phyloP scores from a whole-genome alignment of 2,329 filamentous ascomycete genomes.

The Esteya vermicola region DNA sequence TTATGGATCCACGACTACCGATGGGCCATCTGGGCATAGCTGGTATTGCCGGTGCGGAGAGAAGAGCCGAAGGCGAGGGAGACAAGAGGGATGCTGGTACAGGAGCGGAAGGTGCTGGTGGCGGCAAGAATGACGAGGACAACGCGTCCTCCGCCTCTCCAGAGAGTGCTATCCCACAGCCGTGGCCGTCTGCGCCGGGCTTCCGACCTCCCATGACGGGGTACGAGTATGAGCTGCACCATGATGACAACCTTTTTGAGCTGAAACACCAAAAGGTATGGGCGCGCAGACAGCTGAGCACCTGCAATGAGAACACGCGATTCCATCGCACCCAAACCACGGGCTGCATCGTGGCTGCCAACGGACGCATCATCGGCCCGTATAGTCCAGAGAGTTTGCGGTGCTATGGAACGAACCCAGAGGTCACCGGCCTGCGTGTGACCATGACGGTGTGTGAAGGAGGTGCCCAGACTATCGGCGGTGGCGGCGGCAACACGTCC shows the following conservation, averaged over 20 bases:
- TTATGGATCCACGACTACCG: no score
- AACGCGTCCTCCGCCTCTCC: neutral
- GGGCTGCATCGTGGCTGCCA: constrained; percentile 9
- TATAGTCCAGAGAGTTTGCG: constrained; percentile 9
- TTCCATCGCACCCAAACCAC: constrained; percentile 11
- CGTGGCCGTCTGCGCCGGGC: constrained; percentile 1
- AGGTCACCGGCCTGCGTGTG: constrained; percentile 9
- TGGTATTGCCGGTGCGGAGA: no score
- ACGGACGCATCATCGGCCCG: constrained; percentile 7
- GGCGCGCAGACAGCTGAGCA: constrained; percentile 8
- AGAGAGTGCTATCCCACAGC: neutral
- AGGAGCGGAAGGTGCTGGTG: no score
- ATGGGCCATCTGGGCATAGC: no score
- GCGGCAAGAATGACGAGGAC: neutral
- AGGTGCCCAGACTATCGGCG: neutral
- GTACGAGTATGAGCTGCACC: constrained; percentile 12
- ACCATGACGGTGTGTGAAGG: constrained; percentile 9
- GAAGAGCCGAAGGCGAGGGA: no score
- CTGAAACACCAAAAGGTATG: constrained; percentile 8
- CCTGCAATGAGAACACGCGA: constrained; percentile 11
- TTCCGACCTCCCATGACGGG: constrained; percentile 6
- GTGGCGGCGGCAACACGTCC: neutral
- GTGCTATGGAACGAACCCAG: constrained; percentile 9
- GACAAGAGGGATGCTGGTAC: no score
- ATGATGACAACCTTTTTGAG: constrained; percentile 8